These are phyloP conservation scores for Teratosphaeria viscida DNA, from an alignment of 2,329 filamentous ascomycete genomes.

Conservation along the genomic window DNA sequence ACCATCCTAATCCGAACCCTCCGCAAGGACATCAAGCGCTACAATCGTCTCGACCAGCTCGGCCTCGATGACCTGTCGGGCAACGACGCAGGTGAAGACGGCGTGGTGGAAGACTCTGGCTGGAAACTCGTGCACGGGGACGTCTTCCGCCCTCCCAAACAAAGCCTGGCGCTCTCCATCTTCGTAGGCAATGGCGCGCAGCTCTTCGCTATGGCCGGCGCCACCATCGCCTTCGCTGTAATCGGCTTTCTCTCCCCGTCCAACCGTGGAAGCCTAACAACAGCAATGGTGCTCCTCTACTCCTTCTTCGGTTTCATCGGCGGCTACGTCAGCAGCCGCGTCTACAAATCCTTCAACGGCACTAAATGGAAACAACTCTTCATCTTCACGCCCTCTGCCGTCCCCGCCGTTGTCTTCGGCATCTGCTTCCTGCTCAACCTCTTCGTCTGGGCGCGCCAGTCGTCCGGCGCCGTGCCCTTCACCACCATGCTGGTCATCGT, in stretches of 20 bases:
- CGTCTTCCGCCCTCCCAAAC: conserved; percentile 80
- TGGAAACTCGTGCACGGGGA: conserved; percentile 98
- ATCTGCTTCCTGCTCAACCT: conserved; percentile 91
- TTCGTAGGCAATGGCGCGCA: conserved; percentile 89
- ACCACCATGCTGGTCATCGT: conserved; percentile 93
- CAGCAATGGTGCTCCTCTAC: conserved; percentile 86
- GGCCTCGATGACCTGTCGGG: conserved; percentile 81
- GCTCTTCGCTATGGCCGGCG: conserved; percentile 93
- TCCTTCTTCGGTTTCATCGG: conserved; percentile 87
- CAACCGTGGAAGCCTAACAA: conserved; percentile 86
- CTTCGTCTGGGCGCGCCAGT: conserved; percentile 88
- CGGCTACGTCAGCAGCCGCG: conserved; percentile 76
- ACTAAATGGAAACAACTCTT: conserved; percentile 95
- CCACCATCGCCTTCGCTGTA: conserved; percentile 86
- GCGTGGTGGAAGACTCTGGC: conserved; percentile 92
- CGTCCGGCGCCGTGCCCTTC: conserved; percentile 89
- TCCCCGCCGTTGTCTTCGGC: conserved; percentile 76
- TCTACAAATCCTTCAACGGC: conserved; percentile 91
- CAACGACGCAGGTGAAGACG: conserved; percentile 68
- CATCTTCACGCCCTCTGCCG: conserved; percentile 69
- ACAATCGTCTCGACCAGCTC: conserved; percentile 88
- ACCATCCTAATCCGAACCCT: conserved; percentile 84
- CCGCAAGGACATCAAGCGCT: conserved; percentile 89
- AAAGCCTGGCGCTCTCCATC: conserved; percentile 74
- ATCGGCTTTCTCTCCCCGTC: conserved; percentile 92